These are phyloP conservation scores for Mycena maculata DNA, from an alignment of 768 basidiomycete genomes.

Conservation along the genomic window DNA sequence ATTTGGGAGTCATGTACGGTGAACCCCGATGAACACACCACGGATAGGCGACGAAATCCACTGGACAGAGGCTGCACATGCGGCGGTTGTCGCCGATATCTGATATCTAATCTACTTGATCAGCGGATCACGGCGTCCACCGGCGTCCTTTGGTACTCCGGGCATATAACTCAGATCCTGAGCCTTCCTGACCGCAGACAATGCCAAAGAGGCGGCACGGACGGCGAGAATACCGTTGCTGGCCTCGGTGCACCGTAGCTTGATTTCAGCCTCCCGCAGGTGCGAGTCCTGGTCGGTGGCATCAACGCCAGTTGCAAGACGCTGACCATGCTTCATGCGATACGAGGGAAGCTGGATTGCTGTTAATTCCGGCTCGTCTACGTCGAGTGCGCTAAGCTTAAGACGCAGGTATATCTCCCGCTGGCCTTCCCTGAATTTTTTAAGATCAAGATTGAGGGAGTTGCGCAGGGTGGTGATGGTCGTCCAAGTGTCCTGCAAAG, in stretches of 20 bases:
- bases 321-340: slow-evolving; percentile 16
- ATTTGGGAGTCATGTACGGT: no score
- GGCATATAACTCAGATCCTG: no score
- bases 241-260: slow-evolving; percentile 13
- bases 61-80: no score
- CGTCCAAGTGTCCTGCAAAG: slow-evolving; percentile 5
- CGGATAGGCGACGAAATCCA: no score
- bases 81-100: no score
- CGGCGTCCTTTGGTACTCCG: no score
- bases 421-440: slow-evolving; percentile 18
- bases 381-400: slow-evolving; percentile 17
- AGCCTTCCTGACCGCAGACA: slow-evolving; percentile 17
- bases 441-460: neutral
- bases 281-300: neutral
- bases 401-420: slow-evolving; percentile 12
- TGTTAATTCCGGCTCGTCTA: slow-evolving; percentile 23
- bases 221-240: slow-evolving; percentile 13
- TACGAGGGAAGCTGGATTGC: slow-evolving; percentile 23
- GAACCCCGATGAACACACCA: no score
- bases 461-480: slow-evolving; percentile 10
- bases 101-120: no score
- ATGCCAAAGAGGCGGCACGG: slow-evolving; percentile 3
- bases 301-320: no score
- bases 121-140: no score
- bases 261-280: slow-evolving; percentile 7